Evolutionary conservation across 2,329 filamentous ascomycete genomes (phyloP).

Genomic region (Hymenoscyphus fructigenus): DNA sequence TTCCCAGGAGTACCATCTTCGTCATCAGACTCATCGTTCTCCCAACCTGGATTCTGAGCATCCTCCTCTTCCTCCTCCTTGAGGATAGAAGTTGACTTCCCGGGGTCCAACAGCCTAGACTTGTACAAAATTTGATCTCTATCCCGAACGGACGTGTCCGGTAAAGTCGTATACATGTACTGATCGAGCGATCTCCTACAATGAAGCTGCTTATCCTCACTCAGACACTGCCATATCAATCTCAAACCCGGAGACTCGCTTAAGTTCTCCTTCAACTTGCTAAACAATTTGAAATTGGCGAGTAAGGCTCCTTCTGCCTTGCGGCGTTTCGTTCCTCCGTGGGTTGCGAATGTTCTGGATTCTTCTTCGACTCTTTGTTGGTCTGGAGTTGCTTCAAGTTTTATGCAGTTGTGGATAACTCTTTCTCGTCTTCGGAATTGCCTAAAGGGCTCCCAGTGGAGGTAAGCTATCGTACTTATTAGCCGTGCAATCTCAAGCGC

Average conservation of each 20-base stretch:
- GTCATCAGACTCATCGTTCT: background rate
- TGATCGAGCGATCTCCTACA: background rate
- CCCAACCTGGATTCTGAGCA: background rate
- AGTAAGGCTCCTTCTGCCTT: background rate
- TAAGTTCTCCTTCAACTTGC: background rate
- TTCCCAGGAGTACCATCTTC: background rate
- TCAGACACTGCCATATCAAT: slow-evolving; percentile 2
- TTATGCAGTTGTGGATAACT: background rate
- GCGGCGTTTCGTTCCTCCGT: background rate
- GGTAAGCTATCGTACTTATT: background rate
- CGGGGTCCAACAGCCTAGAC: background rate
- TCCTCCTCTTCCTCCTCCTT: background rate
- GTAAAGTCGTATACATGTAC: background rate
- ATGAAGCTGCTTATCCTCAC: slow-evolving; percentile 1
- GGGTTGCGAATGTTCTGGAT: background rate
- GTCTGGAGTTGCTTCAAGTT: background rate
- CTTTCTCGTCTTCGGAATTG: background rate
- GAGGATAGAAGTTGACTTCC: background rate
- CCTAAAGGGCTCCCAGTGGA: background rate
- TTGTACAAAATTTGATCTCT: slow-evolving; percentile 1
- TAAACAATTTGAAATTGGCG: background rate
- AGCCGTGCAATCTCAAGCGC: background rate
- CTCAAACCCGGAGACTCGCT: background rate
- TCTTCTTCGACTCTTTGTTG: background rate
- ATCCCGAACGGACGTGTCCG: background rate